These are phyloP conservation scores for Pseudogymnoascus pannorum DNA, from an alignment of 2,329 filamentous ascomycete species.

Conservation along the genomic window DNA sequence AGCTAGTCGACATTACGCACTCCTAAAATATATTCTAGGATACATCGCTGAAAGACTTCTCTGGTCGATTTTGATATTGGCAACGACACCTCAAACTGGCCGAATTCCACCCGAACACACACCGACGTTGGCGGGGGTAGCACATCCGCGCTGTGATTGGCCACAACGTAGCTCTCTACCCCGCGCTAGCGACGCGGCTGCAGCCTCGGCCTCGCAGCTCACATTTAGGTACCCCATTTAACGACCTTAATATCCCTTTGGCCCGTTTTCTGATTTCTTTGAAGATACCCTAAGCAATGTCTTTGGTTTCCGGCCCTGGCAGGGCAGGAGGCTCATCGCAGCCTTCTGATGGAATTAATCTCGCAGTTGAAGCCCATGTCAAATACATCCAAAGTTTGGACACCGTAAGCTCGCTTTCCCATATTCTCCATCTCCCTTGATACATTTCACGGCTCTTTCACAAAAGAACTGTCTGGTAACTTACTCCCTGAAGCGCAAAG, in stretches of 20 bases:
- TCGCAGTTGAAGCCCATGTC: conserved; percentile 55
- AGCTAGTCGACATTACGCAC: neutral
- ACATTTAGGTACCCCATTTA: neutral
- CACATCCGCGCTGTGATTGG: neutral
- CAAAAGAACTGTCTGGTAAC: conserved; percentile 20
- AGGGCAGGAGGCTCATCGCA: conserved; percentile 18
- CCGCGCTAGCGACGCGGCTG: conserved; percentile 7
- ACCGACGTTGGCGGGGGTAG: neutral
- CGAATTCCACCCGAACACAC: neutral
- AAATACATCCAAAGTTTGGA: conserved; percentile 90
- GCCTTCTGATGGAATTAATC: conserved; percentile 28
- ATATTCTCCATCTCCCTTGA: conserved; percentile 19
- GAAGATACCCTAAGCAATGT: conserved; percentile 19
- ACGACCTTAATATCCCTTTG: neutral
- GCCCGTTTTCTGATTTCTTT: neutral
- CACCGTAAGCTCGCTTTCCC: conserved; percentile 49
- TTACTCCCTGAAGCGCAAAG: conserved; percentile 58
- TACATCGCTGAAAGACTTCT: neutral
- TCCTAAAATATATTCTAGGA: neutral
- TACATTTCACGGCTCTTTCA: neutral
- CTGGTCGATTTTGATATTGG: neutral
- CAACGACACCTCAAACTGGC: neutral
- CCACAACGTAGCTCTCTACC: neutral
- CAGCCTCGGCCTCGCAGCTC: neutral
- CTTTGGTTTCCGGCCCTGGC: conserved; percentile 28